Evolutionary conservation across 1,284 basidiomycete genomes (phyloP), one percentile per base, ranked within the genome.

Genomic region (Xerocomus nothofagi): DNA sequence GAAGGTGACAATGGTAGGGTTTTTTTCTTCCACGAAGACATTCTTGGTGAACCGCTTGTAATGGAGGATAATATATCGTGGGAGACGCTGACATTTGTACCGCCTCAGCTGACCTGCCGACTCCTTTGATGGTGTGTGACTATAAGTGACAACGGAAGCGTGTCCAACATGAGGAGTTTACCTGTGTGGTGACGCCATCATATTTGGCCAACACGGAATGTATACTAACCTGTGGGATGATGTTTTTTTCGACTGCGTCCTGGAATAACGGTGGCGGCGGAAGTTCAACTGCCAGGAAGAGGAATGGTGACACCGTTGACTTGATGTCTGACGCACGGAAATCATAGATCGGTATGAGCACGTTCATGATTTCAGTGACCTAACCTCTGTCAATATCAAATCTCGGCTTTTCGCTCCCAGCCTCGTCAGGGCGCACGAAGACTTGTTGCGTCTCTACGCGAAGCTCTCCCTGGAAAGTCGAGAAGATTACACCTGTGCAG

Each of bases 21-120:
- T 99, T 70, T 98, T 96, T 71, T 99, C 96, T 70, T 98, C 96
- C 2, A 98, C 93, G 63, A 99, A 98, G 45, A 82, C 82, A 70
- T 99, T 99, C 69, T 93, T 97, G n/a, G 93, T 97, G 72, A 99
- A 99, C 27, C 97, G 84, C 66, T 96, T 98, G 76, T 91, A 96
- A 68, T 98, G 93, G 21, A 98, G 75, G 59, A 99, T 91, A 58
- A 99, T 84, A 67, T 95, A 98, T 36, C 81, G 91, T 18, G 97
- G 97, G 49, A 99, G 75, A 20, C 80, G 78, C 53, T 88, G 87
- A 57, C 96, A 86, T 68, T 97, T 93, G 74, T 89, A 98, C 38
- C 94, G 80, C 60, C 91, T 84, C 38, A 98, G 71, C 63, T 91
- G 90, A 21, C 93, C 93, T 29, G 84, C 79, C 50, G 84, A 89